Base-by-base conservation (phyloP, 257 asterid genomes). In the Ocimum tenuiflorum region DNA sequence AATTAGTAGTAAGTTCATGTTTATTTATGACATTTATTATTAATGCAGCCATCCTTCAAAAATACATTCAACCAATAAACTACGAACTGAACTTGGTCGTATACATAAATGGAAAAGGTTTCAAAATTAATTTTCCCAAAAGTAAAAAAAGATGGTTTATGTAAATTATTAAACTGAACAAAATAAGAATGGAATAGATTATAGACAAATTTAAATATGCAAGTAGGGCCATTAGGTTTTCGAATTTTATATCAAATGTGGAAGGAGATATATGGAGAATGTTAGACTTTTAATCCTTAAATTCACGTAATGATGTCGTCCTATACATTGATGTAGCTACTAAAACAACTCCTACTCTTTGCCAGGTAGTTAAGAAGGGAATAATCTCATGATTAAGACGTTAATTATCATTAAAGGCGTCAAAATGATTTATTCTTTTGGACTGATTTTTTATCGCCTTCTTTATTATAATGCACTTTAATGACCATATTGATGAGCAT, bases 401-500 rank as follows among this genome's bases (percentile, higher is more conserved):
- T 67, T 79, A 81, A 83, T 79, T 31, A 77, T 65, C 51, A 23
- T 23, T 68, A 35, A 57, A 58, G 49, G 41, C 67, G 29, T 27
- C 43, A 63, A 48, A n/a, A 53, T 57, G 69, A 63, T 39, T 31
- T 47, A 23, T 53, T 49, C 63, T 55, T 62, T 45, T 53, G 17
- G 17, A 18, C 68, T 43, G 14, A 10, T 52, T 36, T 15, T 56
- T 75, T 19, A n/a, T 22, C 3, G 51, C 29, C 31, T 58, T n/a
- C 17, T 18, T 38, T 29, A 58, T 23, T 56, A 0, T 47, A 65
- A 17, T 52, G 47, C 23, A 48, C 64, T 72, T 77, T 64, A 68
- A 63, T 72, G 66, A 38, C 11, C 29, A 54, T 74, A 70, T 80
- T 53, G 76, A 77, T 79, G 76, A 75, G 58, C 86, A 84, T 86